Percentiles rank a stretch among this genome's conserved stretches.
These are phyloP conservation scores for Fusarium nisikadoi DNA, from an alignment of 2,329 filamentous ascomycete genomes.

Conservation along the genomic window DNA sequence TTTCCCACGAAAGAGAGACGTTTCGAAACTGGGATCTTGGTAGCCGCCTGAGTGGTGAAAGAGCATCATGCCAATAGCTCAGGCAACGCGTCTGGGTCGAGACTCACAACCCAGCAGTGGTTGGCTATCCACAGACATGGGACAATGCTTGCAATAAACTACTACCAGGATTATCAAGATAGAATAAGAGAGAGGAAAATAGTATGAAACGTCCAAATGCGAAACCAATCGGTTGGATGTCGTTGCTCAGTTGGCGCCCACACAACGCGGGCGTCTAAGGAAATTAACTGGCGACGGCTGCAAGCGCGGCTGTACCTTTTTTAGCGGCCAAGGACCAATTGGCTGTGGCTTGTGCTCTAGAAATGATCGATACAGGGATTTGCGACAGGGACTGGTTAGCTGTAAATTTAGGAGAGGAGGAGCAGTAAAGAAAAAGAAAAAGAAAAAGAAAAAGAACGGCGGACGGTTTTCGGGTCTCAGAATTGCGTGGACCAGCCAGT, in stretches of 20 bases:
- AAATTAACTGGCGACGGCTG: conserved; percentile 32
- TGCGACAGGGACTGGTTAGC: conserved; percentile 21
- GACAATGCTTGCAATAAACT: conserved; percentile 10
- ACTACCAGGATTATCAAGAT: conserved; percentile 1
- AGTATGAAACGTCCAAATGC: conserved; percentile 16
- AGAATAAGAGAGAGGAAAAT: not conserved
- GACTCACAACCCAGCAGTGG: conserved; percentile 19
- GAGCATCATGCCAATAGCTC: conserved; percentile 5
- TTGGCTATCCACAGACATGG: conserved; percentile 22
- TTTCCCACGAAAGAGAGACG: conserved; percentile 11
- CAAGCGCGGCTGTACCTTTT: conserved; percentile 37
- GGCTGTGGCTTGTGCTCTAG: conserved; percentile 17
- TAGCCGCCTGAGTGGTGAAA: conserved; percentile 39
- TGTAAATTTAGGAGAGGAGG: not conserved
- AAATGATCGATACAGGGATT: conserved; percentile 24
- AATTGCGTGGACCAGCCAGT: not conserved
- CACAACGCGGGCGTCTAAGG: conserved; percentile 34
- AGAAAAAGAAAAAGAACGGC: not conserved
- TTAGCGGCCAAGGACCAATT: conserved; percentile 28
- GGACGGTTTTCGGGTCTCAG: conserved; percentile 6
- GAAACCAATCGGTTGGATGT: conserved; percentile 30
- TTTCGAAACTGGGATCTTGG: conserved; percentile 33
- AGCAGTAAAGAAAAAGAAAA: not conserved
- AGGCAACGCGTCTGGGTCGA: conserved; percentile 3
- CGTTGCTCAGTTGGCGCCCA: conserved; percentile 31